Evolutionary conservation across 163 green algal species (phyloP).

Genomic region (Scenedesmus sp.): DNA sequence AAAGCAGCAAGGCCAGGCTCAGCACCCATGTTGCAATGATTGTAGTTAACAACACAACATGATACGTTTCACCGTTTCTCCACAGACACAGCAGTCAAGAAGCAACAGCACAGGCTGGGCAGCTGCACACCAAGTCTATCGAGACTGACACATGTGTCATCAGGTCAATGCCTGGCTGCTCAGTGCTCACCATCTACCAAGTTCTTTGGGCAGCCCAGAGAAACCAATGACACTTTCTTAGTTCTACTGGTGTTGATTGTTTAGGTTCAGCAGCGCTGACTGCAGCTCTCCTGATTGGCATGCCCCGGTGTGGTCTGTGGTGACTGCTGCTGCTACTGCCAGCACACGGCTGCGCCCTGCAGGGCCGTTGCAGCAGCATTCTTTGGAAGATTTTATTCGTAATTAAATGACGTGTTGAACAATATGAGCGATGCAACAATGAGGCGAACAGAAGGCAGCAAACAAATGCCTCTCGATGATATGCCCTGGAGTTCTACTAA

Average conservation of each 20-base stretch:
- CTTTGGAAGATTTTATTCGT: not conserved
- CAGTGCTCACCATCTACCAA: conserved; percentile 82
- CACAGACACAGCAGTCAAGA: not conserved
- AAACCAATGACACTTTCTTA: conserved; percentile 81
- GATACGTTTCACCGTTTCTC: not conserved
- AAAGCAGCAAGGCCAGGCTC: not conserved
- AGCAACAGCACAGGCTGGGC: not conserved
- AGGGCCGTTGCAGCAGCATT: not conserved
- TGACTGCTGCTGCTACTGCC: not conserved
- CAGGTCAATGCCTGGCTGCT: not conserved
- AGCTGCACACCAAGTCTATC: not conserved
- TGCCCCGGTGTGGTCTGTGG: not conserved
- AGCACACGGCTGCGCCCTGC: not conserved
- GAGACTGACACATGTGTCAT: not conserved
- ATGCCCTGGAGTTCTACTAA: too few species aligned
- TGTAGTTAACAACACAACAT: too few species aligned
- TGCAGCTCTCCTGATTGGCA: not conserved
- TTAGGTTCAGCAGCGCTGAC: not conserved
- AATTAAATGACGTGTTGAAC: not conserved
- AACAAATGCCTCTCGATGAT: too few species aligned
- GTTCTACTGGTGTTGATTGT: not conserved
- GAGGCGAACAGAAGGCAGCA: too few species aligned
- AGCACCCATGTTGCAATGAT: not conserved
- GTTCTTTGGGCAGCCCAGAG: conserved; percentile 94
- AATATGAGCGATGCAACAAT: not conserved